Percentiles rank a stretch among this genome's conserved stretches.
phyloP scores from a whole-genome alignment of 345 rosid species.

The Populus tremula region DNA sequence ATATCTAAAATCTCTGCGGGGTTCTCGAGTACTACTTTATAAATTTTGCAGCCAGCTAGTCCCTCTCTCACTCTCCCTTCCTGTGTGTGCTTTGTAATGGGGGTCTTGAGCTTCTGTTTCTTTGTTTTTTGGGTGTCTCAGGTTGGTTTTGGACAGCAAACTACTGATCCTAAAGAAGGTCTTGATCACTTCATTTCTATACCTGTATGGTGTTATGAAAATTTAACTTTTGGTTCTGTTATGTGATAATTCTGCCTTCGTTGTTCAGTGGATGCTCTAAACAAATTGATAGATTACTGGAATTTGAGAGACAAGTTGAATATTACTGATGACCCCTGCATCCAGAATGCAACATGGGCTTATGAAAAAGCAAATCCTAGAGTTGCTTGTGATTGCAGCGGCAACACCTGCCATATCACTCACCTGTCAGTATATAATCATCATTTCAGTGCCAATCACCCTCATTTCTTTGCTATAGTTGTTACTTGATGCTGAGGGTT shows the following conservation, averaged over 20 bases:
- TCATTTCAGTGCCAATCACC: neutral
- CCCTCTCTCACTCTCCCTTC: neutral
- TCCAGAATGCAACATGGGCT: constrained; percentile 39
- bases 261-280: constrained; percentile 45
- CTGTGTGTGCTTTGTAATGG: constrained; percentile 21
- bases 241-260: neutral
- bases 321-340: constrained; percentile 42
- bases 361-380: constrained; percentile 39
- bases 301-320: constrained; percentile 40
- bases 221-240: neutral
- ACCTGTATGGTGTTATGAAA: neutral
- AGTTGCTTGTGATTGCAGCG: constrained; percentile 44
- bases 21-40: neutral
- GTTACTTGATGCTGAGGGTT: neutral
- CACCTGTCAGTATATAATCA: constrained; percentile 42
- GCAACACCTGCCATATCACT: constrained; percentile 44
- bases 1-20: neutral
- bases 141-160: constrained; percentile 41
- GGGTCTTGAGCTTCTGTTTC: constrained; percentile 22
- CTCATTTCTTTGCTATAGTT: neutral
- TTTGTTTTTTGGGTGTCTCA: constrained; percentile 27
- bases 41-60: constrained; percentile 7
- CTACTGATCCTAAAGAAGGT: constrained; percentile 51
- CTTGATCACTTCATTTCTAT: neutral
- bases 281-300: constrained; percentile 45